Evolutionary conservation across 768 basidiomycete genomes (phyloP), one percentile per base, ranked within the genome.

Genomic region (Lanmaoa pseudosensibilis): DNA sequence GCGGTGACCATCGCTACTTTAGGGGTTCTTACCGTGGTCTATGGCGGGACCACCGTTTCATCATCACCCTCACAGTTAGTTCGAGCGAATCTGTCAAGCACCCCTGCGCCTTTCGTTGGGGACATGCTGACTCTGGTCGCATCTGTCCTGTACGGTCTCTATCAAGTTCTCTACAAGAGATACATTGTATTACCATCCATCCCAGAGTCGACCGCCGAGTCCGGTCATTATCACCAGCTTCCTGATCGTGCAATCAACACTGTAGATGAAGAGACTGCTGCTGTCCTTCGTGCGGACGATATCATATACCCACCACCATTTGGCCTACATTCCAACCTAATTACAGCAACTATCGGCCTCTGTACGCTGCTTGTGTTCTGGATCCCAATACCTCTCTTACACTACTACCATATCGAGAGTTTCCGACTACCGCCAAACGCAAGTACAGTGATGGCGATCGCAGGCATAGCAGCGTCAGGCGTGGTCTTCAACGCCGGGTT

Each of bases 121-220:
- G 84, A 92, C 64, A 62, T 87, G 23, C 67, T 94, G 51, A 90
- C 89, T 1, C 80, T 94, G 32, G 57, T 82, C 16, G 90, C 88
- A 7, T 88, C 91, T 5, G 63, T 93, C 55, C 73, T 78, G 15
- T 92, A 88, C 67, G 89, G 85, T 15, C 72, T 90, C 7, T 92
- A 92, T 62, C 90, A 92, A 76, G 91, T 93, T 44, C 67, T 91
- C 40, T 94, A 94, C 81, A 94, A 92, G 76, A 83, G 79, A 68
- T 84, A 90, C 63, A 84, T 82, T 12, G 86, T 89, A 7, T 74
- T 91, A 16, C 83, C 87, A 4, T 81, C 78, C n/a, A 85, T 86
- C 60, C 80, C 83, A 2, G 84, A 86, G 55, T 68, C 75, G 19
- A 68, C 74, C 4, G 61, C 76, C 4, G 78, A 80, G 33, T 55